These are phyloP conservation scores for Cubamyces sp. DNA, from an alignment of 768 basidiomycete genomes.

Conservation along the genomic window DNA sequence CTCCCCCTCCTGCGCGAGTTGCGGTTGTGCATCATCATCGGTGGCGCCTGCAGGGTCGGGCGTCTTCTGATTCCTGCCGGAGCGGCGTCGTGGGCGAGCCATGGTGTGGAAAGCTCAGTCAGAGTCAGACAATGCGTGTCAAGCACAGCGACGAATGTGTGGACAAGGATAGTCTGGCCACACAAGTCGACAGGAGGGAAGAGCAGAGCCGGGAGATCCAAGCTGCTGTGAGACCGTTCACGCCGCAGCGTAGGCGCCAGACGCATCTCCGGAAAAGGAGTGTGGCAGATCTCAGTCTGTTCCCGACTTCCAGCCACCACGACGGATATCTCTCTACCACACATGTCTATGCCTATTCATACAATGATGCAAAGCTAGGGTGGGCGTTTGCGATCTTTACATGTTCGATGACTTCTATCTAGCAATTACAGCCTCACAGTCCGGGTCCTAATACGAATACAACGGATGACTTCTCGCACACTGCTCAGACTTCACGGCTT, in stretches of 20 bases:
- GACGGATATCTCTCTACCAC: neutral
- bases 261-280: slow-evolving; percentile 6
- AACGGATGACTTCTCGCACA: slow-evolving; percentile 19
- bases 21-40: slow-evolving; percentile 21
- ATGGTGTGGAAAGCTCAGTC: slow-evolving; percentile 32
- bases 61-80: slow-evolving; percentile 34
- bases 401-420: slow-evolving; percentile 3
- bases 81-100: slow-evolving; percentile 50
- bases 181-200: neutral
- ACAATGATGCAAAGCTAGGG: too few species aligned
- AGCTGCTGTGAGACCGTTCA: slow-evolving; percentile 8
- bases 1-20: slow-evolving; percentile 2
- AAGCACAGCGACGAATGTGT: neutral
- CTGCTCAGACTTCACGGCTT: slow-evolving; percentile 19
- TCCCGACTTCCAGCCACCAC: neutral
- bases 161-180: neutral
- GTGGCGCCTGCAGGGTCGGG: slow-evolving; percentile 34
- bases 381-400: neutral
- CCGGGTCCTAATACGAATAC: slow-evolving; percentile 22
- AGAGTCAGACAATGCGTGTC: neutral
- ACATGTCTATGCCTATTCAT: neutral
- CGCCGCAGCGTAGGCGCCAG: neutral
- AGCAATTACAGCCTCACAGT: slow-evolving; percentile 25
- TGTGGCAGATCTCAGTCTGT: slow-evolving; percentile 1
- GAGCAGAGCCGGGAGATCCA: neutral